Evolutionary conservation across 1,139 yeast species (phyloP).

Genomic region (Zygotorulaspora mrakii): DNA sequence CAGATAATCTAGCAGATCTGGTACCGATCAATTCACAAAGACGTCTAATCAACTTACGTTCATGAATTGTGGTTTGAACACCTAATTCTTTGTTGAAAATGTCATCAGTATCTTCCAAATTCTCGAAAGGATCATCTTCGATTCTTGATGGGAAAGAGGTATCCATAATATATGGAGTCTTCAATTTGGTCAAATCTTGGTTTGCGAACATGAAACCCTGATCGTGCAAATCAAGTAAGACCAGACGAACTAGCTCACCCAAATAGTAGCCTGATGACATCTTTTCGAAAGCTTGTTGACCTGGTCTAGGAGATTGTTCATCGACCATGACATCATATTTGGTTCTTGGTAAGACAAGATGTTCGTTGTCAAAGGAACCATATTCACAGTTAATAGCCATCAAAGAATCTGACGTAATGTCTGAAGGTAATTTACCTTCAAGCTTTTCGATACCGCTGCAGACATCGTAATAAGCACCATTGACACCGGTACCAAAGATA

Average conservation of each 20-base stretch:
- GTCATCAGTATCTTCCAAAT: slow-evolving; percentile 69
- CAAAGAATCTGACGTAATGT: slow-evolving; percentile 58
- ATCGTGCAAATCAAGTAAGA: slow-evolving; percentile 66
- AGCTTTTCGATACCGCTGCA: slow-evolving; percentile 77
- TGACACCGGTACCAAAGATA: slow-evolving; percentile 97
- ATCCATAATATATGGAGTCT: slow-evolving; percentile 69
- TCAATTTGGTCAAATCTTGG: slow-evolving; percentile 62
- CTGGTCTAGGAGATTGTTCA: slow-evolving; percentile 88
- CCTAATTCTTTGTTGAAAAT: slow-evolving; percentile 58
- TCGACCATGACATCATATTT: slow-evolving; percentile 80
- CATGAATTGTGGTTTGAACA: slow-evolving; percentile 66
- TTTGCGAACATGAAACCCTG: slow-evolving; percentile 63
- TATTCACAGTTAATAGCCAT: slow-evolving; percentile 99
- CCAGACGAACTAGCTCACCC: slow-evolving; percentile 86
- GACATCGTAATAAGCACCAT: slow-evolving; percentile 90
- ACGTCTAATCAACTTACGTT: slow-evolving; percentile 78
- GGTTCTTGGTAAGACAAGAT: slow-evolving; percentile 78
- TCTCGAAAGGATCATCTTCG: slow-evolving; percentile 88
- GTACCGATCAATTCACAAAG: slow-evolving; percentile 85
- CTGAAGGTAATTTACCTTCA: slow-evolving; percentile 62
- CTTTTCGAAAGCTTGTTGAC: slow-evolving; percentile 93
- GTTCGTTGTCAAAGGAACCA: slow-evolving; percentile 96
- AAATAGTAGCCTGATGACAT: slow-evolving; percentile 96
- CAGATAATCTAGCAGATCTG: slow-evolving; percentile 87
- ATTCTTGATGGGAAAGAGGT: slow-evolving; percentile 82